Evolutionary conservation across 768 basidiomycete species (phyloP).

Genomic region (Phallus indusiatus): DNA sequence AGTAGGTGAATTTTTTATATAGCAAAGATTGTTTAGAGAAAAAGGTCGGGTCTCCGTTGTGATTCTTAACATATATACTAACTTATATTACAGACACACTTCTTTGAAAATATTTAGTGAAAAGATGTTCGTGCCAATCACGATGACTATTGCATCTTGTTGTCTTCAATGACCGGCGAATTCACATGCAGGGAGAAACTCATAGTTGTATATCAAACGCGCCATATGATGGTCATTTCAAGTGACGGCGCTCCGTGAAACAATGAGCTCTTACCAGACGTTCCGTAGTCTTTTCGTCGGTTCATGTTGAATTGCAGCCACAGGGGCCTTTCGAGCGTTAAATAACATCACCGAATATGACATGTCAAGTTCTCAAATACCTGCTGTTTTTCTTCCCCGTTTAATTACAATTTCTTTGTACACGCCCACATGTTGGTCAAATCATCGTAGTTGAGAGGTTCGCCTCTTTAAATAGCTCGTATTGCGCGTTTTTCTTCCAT

Average conservation of each 20-base stretch:
- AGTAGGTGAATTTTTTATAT: background rate
- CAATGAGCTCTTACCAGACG: background rate
- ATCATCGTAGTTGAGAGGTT: background rate
- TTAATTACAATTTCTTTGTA: too few species aligned
- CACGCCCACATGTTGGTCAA: too few species aligned
- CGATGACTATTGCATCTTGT: too few species aligned
- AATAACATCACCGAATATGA: background rate
- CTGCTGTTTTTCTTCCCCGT: too few species aligned
- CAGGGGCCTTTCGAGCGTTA: background rate
- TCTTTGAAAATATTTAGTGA: too few species aligned
- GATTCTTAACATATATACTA: background rate
- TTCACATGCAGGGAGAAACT: too few species aligned
- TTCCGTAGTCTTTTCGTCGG: background rate
- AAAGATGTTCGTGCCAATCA: too few species aligned
- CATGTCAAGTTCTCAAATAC: too few species aligned
- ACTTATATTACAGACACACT: too few species aligned
- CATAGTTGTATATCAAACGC: too few species aligned
- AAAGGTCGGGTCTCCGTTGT: background rate
- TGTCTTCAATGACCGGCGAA: too few species aligned
- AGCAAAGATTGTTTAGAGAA: background rate
- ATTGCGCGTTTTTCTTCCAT: background rate
- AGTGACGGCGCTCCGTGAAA: background rate
- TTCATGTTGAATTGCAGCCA: background rate
- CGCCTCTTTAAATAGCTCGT: background rate
- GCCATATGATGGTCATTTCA: too few species aligned